Evolutionary conservation across 164 flowering plant species (phyloP).

Genomic region (Piper betle): DNA sequence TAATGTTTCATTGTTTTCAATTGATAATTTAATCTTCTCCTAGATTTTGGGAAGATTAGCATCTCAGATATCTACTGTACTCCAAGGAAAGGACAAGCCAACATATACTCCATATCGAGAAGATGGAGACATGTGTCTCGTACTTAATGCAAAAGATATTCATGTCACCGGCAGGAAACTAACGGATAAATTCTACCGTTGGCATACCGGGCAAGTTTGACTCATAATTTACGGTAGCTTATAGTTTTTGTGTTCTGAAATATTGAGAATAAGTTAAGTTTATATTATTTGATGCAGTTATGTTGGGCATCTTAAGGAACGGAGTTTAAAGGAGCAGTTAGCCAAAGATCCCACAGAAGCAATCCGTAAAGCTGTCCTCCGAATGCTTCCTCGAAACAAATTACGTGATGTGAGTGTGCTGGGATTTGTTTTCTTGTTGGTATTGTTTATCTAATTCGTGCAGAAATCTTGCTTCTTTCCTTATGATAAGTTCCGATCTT

Average conservation of each 20-base stretch:
- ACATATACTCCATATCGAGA: conserved; percentile 82
- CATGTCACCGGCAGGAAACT: conserved; percentile 81
- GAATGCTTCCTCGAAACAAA: conserved; percentile 97
- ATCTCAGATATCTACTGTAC: conserved; percentile 71
- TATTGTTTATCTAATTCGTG: not conserved
- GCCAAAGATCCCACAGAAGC: conserved; percentile 93
- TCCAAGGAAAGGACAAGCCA: conserved; percentile 93
- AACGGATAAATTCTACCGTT: conserved; percentile 57
- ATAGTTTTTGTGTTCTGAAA: too few relatives aligned
- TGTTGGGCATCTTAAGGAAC: conserved; percentile 78
- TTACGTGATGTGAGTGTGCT: conserved; percentile 67
- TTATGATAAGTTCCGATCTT: too few relatives aligned
- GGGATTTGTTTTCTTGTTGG: not conserved
- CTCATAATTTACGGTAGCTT: not conserved
- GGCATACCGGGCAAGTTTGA: conserved; percentile 94
- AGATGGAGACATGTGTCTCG: conserved; percentile 94
- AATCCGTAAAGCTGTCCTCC: conserved; percentile 82
- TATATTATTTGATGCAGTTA: conserved; percentile 26
- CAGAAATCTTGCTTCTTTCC: too few relatives aligned
- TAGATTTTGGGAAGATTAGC: conserved; percentile 90
- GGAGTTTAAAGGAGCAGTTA: conserved; percentile 82
- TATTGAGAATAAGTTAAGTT: not conserved
- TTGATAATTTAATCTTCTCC: not conserved
- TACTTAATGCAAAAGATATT: conserved; percentile 82
- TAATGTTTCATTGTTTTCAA: not conserved